Evolutionary conservation across 441 rosid genomes (phyloP).

Genomic region (Euphorbia schlechtendalii): DNA sequence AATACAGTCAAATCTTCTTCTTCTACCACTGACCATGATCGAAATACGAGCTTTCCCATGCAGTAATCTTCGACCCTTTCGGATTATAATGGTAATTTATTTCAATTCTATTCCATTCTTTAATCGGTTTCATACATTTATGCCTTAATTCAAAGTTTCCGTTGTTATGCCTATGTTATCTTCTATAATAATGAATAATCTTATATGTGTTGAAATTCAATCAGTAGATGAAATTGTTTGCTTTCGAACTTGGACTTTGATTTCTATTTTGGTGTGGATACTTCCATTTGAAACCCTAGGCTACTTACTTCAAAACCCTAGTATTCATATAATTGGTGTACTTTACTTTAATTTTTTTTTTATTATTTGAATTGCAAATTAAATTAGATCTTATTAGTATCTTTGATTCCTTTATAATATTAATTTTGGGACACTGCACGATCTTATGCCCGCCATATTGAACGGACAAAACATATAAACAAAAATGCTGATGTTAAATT

Average conservation of each 20-base stretch:
- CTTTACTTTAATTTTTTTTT: too few relatives aligned
- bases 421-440: conserved; percentile 22
- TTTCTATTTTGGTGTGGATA: too few relatives aligned
- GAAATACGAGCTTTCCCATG: conserved; percentile 35
- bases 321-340: background rate
- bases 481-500: background rate
- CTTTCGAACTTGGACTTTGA: too few relatives aligned
- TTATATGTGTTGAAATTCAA: too few relatives aligned
- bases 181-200: too few relatives aligned
- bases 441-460: conserved; percentile 27
- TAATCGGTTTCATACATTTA: too few relatives aligned
- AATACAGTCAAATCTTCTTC: conserved; percentile 15
- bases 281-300: conserved; percentile 28
- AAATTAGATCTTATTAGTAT: too few relatives aligned
- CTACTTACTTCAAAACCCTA: conserved; percentile 34
- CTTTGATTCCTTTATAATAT: too few relatives aligned
- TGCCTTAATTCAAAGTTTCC: background rate
- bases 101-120: too few relatives aligned
- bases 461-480: conserved; percentile 12
- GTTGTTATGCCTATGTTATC: too few relatives aligned
- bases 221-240: too few relatives aligned
- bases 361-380: too few relatives aligned
- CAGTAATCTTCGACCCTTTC: conserved; percentile 25
- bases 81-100: conserved; percentile 18
- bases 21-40: conserved; percentile 18